Base-by-base conservation (phyloP, 345 rosid genomes). In the Salix viminalis region DNA sequence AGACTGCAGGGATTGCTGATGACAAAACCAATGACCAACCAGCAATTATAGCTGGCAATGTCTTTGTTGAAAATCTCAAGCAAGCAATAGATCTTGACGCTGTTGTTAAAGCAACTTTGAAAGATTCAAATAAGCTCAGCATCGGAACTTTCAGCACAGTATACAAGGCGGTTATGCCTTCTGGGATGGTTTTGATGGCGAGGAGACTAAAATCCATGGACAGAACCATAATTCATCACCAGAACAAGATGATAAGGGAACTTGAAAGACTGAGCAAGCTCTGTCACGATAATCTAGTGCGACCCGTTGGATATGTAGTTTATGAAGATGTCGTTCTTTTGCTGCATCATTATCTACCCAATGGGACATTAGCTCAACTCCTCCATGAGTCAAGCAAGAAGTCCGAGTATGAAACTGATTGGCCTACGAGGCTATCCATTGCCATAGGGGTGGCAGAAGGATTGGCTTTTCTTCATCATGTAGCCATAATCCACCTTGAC, bases 241-340 rank as follows among this genome's bases (percentile, higher is more conserved):
- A 91, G 80, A 90, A 75, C 90, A 93, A 91, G 89, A 95, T 95
- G 97, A 90, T 95, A 75, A 83, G 97, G 62, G 99, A 95, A 89
- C 96, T 95, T 6, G 99, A 95, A 76, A 89, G 95, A 83, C 90
- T 95, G 58, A 91, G 99, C 89, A 93, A 90, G 79, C 94, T 95
- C n/a, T 89, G 89, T 71, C 99, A 96, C 69, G 98, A 93, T 30
- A 93, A 93, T 84, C 86, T 96, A 56, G 89, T 88, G 74, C 86
- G 81, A 60, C 97, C 97, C 6, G 89, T 93, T 23, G 99, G 99
- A 76, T 96, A 83, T 71, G 94, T 91, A 71, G 90, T 96, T 77
- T 96, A 93, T 14, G 98, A 93, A 65, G 99, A 96, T 66, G 92
- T 91, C 75, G 98, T 94, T 81, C 96, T 96, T 81, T 82, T 96